Evolutionary conservation across 345 rosid genomes (phyloP), one percentile per base, ranked within the genome.

Genomic region (Pistacia integerrima): DNA sequence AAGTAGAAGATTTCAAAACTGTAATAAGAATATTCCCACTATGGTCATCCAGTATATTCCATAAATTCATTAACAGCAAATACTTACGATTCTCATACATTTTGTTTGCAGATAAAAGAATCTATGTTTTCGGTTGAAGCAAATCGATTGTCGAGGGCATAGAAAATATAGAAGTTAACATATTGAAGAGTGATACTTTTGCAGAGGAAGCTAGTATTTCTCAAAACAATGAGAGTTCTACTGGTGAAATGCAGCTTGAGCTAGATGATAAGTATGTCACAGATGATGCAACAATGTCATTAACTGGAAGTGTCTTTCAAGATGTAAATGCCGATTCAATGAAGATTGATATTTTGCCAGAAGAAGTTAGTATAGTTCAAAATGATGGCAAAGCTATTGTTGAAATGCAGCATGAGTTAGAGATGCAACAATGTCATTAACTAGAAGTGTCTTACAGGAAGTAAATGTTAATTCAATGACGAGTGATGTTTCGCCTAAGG

Each of bases 1-100:
- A 90, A 82, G 94, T 90, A 55, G 97, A 89, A 74, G 90, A 90
- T 79, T 81, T 90, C 11, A 92, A 92, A 76, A 57, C 76, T 13
- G 46, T 92, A 9, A 20, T 90, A 13, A 81, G 75, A 67, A 78
- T 88, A 64, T 64, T 82, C 33, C 94, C 91, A 17, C 54, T 84
- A 5, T 83, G 82, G 78, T 70, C 87, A 67, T 18, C 81, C 11
- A 22, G 75, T 16, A 62, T 92, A 48, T 62, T 86, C 8, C 22
- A 22, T 22, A 41, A 41, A 41, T 41, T 41, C 46, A 41, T 8
- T 7, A 41, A 41, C 46, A 41, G 10, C 46, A 41, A 41, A 41
- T 41, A 41, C 8, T 41, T 41, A 8, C 8, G 46, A 41, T 5
- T 5, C 46, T 41, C 5, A 41, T 1, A 8, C 46, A 41, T 41